Evolutionary conservation across 2,329 filamentous ascomycete species (phyloP).

Genomic region (Ramularia collo-cygni): DNA sequence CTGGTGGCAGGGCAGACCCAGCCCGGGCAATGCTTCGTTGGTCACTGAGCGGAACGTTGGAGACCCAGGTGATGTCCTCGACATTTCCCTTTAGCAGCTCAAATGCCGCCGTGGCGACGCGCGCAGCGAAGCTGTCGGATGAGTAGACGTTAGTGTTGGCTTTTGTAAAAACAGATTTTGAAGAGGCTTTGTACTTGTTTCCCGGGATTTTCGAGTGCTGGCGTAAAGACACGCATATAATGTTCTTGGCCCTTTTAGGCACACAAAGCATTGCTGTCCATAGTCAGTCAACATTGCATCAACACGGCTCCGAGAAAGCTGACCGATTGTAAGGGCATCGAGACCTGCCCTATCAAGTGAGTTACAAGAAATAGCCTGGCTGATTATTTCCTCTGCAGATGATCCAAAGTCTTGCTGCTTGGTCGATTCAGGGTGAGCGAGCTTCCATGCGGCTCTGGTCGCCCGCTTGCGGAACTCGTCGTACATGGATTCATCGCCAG

Average conservation of each 20-base stretch:
- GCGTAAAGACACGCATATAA: constrained; percentile 4
- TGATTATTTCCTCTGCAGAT: too few species aligned
- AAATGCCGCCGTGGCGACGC: constrained; percentile 2
- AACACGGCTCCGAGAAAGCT: neutral
- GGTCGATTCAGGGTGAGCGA: too few species aligned
- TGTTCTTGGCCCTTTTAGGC: constrained; percentile 1
- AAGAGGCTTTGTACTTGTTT: too few species aligned
- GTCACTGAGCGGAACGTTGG: constrained; percentile 2
- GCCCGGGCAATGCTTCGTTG: too few species aligned
- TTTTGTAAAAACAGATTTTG: too few species aligned
- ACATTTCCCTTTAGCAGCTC: constrained; percentile 4
- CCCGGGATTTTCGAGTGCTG: too few species aligned
- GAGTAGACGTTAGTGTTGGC: neutral
- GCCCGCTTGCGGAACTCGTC: too few species aligned
- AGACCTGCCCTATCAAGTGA: neutral
- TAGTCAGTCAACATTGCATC: neutral
- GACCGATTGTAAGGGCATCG: constrained; percentile 2
- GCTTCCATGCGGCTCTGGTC: too few species aligned
- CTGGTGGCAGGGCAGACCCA: too few species aligned
- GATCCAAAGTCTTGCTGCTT: too few species aligned
- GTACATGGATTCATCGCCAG: too few species aligned
- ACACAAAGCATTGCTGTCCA: constrained; percentile 10
- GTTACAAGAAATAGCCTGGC: too few species aligned
- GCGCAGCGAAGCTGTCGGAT: constrained; percentile 5
- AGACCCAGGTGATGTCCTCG: constrained; percentile 6